Base-by-base conservation (phyloP, 768 basidiomycete species). In the Xerocomus brunneocitrinus region DNA sequence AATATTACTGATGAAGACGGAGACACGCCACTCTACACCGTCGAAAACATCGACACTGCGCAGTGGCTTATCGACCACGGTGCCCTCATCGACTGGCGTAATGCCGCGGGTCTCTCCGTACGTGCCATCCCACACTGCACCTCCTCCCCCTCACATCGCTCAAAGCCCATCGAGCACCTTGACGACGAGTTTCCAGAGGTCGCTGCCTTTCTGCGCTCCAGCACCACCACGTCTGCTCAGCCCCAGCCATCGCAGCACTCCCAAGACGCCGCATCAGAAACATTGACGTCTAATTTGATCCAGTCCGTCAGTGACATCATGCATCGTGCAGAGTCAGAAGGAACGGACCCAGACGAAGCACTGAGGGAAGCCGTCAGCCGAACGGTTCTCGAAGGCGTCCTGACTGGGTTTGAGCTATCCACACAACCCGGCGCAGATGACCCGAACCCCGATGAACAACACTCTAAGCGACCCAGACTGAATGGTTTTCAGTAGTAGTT, bases 21-120 rank as follows among this genome's bases (percentile, higher is more conserved):
- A 8, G 94, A 97, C 67, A 95, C 93, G 9, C 94, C 94, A 9
- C 74, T 97, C 16, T 95, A 89, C 75, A 89, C 89, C 25, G 91
- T 91, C 43, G 94, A 97, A 71, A 80, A 82, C 66, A 62, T 89
- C 39, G 80, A 85, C 54, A 88, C 87, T 0, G 93, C 94, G 3
- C 77, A 75, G 13, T 91, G 78, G 70, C 82, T 97, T 56, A 74
- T 95, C 60, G 77, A 87, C 51, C 82, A 87, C 56, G 93, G 93
- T 16, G 92, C 93, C 5, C 67, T 72, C 46, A 67, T 85, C 27
- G 74, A 80, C 62, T 71, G 76, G 58, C 75, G 72, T 56, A 95
- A 97, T 67, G 65, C 70, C 48, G 84, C 91, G 57, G 91, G 88
- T 16, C 63, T 90, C 47, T 86, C 87, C 30, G 93, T 95, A 65